These are phyloP conservation scores for Asclepias syriaca DNA, from an alignment of 257 asterid genomes.

Conservation along the genomic window DNA sequence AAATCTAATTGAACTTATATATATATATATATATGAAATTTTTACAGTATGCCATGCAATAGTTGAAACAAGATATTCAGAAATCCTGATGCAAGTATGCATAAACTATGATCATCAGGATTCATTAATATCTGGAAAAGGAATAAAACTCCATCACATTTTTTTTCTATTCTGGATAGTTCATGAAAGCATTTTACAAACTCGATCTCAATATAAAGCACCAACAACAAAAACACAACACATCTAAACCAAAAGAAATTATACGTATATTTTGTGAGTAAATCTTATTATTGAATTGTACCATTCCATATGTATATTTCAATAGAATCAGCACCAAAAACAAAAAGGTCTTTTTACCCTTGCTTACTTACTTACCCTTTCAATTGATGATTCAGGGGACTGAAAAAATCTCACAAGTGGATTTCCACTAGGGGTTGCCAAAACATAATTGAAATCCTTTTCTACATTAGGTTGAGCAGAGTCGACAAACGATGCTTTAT, in stretches of 20 bases:
- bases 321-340: not conserved
- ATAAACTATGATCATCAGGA: not conserved
- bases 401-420: constrained; percentile 45
- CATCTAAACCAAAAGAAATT: not conserved
- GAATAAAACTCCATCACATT: no score
- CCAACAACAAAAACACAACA: not conserved
- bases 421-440: constrained; percentile 43
- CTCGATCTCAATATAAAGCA: not conserved
- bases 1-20: no score
- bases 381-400: constrained; percentile 61
- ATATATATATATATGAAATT: no score
- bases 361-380: constrained; percentile 34
- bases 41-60: not conserved
- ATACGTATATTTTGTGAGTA: no score
- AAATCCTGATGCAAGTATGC: no score
- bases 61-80: not conserved
- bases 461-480: constrained; percentile 31
- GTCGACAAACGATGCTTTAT: constrained; percentile 28
- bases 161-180: not conserved
- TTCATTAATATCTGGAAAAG: not conserved
- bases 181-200: not conserved
- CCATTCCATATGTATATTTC: not conserved
- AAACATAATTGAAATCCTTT: constrained; percentile 27
- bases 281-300: not conserved
- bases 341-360: not conserved